Percentiles rank a stretch among this genome's conserved stretches.
These are phyloP conservation scores for Aspergillus ustus DNA, from an alignment of 2,329 filamentous ascomycete species.

Conservation along the genomic window DNA sequence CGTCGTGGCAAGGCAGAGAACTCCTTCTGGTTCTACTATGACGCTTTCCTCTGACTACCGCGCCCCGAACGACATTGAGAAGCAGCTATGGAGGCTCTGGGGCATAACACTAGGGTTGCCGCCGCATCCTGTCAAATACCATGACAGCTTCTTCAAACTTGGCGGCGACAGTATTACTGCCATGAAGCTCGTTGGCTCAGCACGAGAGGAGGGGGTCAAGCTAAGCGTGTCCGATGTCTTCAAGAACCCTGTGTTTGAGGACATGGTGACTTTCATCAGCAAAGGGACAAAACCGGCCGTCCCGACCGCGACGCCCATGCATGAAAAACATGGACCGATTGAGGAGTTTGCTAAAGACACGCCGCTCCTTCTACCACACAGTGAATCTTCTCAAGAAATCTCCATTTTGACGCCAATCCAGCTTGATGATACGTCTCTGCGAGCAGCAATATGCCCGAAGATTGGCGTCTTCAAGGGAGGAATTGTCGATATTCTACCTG, in stretches of 20 bases:
- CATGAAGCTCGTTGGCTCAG: constrained; percentile 48
- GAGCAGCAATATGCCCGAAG: constrained; percentile 50
- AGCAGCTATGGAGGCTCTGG: constrained; percentile 45
- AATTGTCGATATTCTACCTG: constrained; percentile 62
- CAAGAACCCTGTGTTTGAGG: constrained; percentile 46
- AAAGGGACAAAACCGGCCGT: constrained; percentile 25
- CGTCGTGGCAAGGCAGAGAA: constrained; percentile 4
- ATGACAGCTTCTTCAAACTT: constrained; percentile 49
- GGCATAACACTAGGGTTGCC: constrained; percentile 41
- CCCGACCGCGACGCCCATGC: constrained; percentile 27
- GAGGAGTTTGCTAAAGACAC: constrained; percentile 17
- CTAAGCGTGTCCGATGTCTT: constrained; percentile 52
- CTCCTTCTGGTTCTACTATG: constrained; percentile 28
- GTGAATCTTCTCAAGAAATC: constrained; percentile 24
- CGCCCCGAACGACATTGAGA: constrained; percentile 35
- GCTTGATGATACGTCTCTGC: constrained; percentile 41
- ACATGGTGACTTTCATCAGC: constrained; percentile 41
- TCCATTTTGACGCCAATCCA: constrained; percentile 30
- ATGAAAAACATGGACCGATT: constrained; percentile 9
- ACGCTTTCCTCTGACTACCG: constrained; percentile 38
- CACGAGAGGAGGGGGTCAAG: constrained; percentile 44
- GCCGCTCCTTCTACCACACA: constrained; percentile 1
- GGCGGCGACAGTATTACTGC: constrained; percentile 49
- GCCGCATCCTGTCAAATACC: constrained; percentile 37
- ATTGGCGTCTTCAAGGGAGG: constrained; percentile 58